Evolutionary conservation across 192 early-diverging fungal species (phyloP), one percentile per base, ranked within the genome.

Genomic region (Phycomyces nitens): DNA sequence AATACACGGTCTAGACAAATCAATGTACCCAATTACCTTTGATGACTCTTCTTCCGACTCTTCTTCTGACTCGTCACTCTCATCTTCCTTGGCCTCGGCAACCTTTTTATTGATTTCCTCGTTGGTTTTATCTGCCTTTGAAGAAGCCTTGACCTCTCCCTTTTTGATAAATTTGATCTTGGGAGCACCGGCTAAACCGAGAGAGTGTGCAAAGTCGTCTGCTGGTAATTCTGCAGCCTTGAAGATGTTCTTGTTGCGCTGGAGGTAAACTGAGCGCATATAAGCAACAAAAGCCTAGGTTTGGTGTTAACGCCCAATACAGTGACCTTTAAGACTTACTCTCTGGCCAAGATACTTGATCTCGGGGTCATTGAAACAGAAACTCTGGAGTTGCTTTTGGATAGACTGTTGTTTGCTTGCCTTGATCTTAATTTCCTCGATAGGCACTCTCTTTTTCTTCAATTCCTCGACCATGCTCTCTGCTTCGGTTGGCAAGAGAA

Each of bases 311-410:
- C n/a, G n/a, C n/a, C n/a, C n/a, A n/a, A n/a, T n/a, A n/a, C n/a
- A n/a, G n/a, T n/a, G n/a, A n/a, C n/a, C n/a, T n/a, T n/a, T n/a
- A n/a, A n/a, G n/a, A 47, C 44, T 47, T 69, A 86, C 84, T 75
- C 96, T 94, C 77, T 99, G 96, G 23, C 87, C 95, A 23, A 99
- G 81, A 71, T 99, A 96, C 78, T 98, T 97, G 61, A 96, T 89
- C 68, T 98, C 95, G 1, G 96, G 86, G 65, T 92, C 85, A 77
- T 96, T 85, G 68, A 95, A 95, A 77, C 94, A 97, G 52, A 94
- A 85, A 58, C 87, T 83, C 71, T 95, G 92, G 58, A 99, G 77
- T 71, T 96, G 90, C 63, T 89, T 86, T 55, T 83, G 72, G 2
- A 96, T 87, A 10, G 84, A 83, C 66, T 88, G 80, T 58, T 88